Evolutionary conservation across 345 rosid genomes (phyloP), one percentile per base, ranked within the genome.

Genomic region (Gossypium longicalyx): DNA sequence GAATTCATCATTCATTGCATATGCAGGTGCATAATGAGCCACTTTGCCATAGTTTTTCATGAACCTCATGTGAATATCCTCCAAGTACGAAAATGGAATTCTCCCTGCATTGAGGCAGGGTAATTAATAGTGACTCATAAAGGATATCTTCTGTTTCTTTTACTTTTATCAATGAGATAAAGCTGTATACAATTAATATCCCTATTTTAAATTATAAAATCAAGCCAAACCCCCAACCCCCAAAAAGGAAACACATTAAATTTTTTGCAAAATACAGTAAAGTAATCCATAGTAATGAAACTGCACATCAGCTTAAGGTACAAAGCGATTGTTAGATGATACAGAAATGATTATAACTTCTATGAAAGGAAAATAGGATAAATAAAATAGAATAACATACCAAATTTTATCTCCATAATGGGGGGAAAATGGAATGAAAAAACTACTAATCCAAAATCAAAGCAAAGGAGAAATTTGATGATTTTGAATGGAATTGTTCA

Each of bases 1-100:
- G 76, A 95, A 95, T n/a, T 95, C 99, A 84, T 95, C 98, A 77
- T 93, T 95, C 99, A 95, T 90, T 0, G 97, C 94, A 77, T 95
- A 95, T 54, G 99, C 98, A 74, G 97, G 97, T 2, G 97, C 97
- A 81, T 84, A 74, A 75, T 77, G 87, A 20, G 93, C 97, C 38
- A 95, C 96, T 83, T 82, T 89, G 2, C 97, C 89, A 56, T 95
- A 95, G 80, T 95, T 95, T 82, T 95, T 95, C 98, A 93, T 93
- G 81, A 95, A 93, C 78, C 98, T 88, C 98, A 91, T 93, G 41
- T 89, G 98, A 68, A 93, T 83, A 75, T 95, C 99, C 84, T 91
- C 98, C 90, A 95, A 83, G 85, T 93, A 95, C 4, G 99, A 90
- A 89, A 95, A 95, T 7, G 99, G 97, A 79, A 95, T 88, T 83